Evolutionary conservation across 495 filamentous ascomycete species (phyloP), one percentile per base, ranked within the genome.

Genomic region (Penicillium bovifimosum): DNA sequence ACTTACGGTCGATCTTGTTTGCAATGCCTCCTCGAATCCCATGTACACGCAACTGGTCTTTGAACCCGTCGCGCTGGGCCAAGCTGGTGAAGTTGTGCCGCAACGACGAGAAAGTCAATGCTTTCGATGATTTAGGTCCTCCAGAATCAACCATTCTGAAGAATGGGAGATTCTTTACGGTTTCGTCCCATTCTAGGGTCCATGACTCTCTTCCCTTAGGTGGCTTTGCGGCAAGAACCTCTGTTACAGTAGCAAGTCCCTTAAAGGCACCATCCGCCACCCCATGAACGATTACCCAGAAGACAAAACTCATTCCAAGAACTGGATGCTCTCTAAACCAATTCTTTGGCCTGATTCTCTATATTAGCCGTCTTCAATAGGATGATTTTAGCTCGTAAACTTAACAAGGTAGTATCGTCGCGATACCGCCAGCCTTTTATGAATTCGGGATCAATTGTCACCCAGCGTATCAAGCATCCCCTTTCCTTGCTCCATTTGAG

Each of bases 181-280:
- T 29, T 16, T 55, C 36, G n/a, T 40, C 42, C 48, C 38, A 60
- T 20, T 60, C 18, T 20, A 61, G 49, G 20, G 46, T 61, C 29
- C 31, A 63, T 39, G 40, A 66, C 32, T 66, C 63, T 47, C 52
- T 52, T 16, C 63, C 47, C 28, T 50, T 49, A 11, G 50, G 55
- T 7, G 53, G 57, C 35, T 42, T 55, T 20, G 47, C 27, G 10
- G 16, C 24, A 6, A 66, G 55, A 41, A 66, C 32, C 3, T 66
- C 50, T 34, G 31, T 47, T 2, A 61, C 34, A 0, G 53, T 53
- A 5, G 20, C 44, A 28, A 54, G 50, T 2, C 58, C 60, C 32
- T 62, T 66, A 27, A 63, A 66, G 9, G 55, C 60, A 36, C 55
- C 32, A 40, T 66, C 53, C 11, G 58, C 54, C 1, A 66, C 33